Evolutionary conservation across 2,329 filamentous ascomycete species (phyloP).

Genomic region (Colletotrichum brevisporum): DNA sequence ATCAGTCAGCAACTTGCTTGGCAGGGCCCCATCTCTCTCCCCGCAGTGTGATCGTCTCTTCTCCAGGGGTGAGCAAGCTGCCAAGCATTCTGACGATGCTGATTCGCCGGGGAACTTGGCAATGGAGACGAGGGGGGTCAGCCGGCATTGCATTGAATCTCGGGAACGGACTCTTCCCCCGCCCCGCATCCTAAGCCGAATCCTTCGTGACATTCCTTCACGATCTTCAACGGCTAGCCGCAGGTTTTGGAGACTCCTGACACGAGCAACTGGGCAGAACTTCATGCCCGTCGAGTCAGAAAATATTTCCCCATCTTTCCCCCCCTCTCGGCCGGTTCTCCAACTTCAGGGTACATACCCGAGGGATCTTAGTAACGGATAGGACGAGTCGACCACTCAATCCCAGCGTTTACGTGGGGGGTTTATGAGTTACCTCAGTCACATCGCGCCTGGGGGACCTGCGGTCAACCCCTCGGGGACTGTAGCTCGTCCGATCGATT

Average conservation of each 20-base stretch:
- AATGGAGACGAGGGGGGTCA: no score
- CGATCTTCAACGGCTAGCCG: constrained; percentile 14
- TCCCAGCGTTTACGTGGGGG: no score
- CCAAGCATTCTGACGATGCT: neutral
- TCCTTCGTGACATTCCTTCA: neutral
- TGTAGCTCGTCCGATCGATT: neutral
- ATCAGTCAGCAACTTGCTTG: constrained; percentile 31
- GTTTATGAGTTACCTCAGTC: no score
- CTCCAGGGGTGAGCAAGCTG: neutral
- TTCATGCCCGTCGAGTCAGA: constrained; percentile 8
- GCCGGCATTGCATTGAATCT: neutral
- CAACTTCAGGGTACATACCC: neutral
- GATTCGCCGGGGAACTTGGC: neutral
- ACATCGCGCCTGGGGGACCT: neutral
- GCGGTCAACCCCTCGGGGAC: neutral
- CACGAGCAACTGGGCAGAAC: neutral
- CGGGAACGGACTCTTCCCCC: neutral
- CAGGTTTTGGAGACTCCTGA: neutral
- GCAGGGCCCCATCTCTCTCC: constrained; percentile 1
- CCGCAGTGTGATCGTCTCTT: constrained; percentile 3
- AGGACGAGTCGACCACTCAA: no score
- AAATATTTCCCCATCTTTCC: neutral
- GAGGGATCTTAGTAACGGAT: constrained; percentile 5
- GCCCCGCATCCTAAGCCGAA: constrained; percentile 4
- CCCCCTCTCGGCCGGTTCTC: neutral